Percentiles rank a stretch among this genome's conserved stretches.
Conservation (phyloP, 2,329 filamentous ascomycete genomes). For the Epichloe elymi region DNA sequence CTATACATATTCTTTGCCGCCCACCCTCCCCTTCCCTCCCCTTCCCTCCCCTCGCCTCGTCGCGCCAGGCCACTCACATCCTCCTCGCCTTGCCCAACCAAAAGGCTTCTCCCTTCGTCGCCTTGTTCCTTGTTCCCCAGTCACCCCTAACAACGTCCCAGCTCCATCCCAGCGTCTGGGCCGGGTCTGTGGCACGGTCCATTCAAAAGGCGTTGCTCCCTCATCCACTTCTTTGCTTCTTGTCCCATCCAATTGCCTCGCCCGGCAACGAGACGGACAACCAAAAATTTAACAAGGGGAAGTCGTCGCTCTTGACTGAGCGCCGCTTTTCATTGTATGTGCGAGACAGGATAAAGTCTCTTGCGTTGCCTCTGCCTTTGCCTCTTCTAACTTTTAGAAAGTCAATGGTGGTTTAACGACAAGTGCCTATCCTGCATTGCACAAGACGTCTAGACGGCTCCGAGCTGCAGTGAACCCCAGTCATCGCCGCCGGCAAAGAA, state of each 20-base stretch:
- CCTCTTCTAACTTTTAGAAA: not conserved
- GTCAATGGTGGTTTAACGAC: not conserved
- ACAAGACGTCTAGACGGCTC: not conserved
- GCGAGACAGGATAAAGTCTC: conserved; percentile 2
- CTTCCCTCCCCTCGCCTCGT: not conserved
- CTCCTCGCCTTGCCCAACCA: not conserved
- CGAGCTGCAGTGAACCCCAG: not conserved
- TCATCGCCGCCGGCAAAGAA: not conserved
- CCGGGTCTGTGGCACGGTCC: conserved; percentile 14
- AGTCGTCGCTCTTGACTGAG: conserved; percentile 8
- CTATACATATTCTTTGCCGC: not conserved
- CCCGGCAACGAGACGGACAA: conserved; percentile 8
- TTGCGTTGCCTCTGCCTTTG: not conserved
- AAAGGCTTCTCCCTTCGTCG: not conserved
- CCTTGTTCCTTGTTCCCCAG: conserved; percentile 7
- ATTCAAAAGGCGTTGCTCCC: conserved; percentile 30
- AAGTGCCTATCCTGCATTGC: not conserved
- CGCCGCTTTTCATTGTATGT: conserved; percentile 6
- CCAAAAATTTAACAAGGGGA: conserved; percentile 3
- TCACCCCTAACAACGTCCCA: conserved; percentile 20
- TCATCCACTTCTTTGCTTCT: conserved; percentile 17
- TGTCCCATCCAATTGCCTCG: conserved; percentile 18
- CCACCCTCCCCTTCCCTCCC: not conserved
- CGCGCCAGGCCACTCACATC: not conserved
- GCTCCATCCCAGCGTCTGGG: conserved; percentile 15